phyloP scores from a whole-genome alignment of 2,329 filamentous ascomycete genomes.

The Phaeophleospora eucalypticola region DNA sequence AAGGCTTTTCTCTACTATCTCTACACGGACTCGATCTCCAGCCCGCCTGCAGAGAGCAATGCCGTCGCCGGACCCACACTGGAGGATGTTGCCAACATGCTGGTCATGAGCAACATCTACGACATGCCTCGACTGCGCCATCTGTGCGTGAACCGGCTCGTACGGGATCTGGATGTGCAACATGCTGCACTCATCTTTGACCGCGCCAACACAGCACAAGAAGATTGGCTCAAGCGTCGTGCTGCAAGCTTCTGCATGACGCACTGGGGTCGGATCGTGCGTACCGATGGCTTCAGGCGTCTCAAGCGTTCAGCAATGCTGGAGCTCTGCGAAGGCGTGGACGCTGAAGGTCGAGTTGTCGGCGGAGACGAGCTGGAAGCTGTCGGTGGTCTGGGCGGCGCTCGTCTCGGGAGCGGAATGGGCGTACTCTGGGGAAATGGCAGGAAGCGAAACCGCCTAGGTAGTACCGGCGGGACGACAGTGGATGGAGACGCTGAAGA shows the following conservation, averaged over 20 bases:
- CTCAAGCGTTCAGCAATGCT: constrained; percentile 76
- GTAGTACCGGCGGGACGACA: constrained; percentile 40
- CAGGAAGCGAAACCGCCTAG: constrained; percentile 42
- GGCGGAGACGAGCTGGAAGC: constrained; percentile 77
- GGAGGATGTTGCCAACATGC: constrained; percentile 82
- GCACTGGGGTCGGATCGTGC: constrained; percentile 91
- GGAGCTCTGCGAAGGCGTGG: constrained; percentile 88
- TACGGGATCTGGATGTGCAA: constrained; percentile 86
- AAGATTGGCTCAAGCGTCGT: constrained; percentile 88
- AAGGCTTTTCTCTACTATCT: constrained; percentile 94
- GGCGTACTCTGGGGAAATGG: constrained; percentile 32
- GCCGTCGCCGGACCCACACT: constrained; percentile 52
- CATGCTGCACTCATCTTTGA: constrained; percentile 97
- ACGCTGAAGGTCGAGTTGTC: constrained; percentile 86
- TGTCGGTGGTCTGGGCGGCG: constrained; percentile 51
- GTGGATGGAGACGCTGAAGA: constrained; percentile 40
- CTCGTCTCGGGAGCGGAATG: constrained; percentile 41
- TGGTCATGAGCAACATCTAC: constrained; percentile 98
- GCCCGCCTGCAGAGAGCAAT: constrained; percentile 24
- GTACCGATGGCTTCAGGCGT: constrained; percentile 79
- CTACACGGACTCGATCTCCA: constrained; percentile 83
- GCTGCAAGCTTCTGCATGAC: constrained; percentile 85
- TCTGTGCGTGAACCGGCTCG: constrained; percentile 83
- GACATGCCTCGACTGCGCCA: constrained; percentile 91
- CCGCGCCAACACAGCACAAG: constrained; percentile 80